Evolutionary conservation across 371 early-diverging fungal genomes (phyloP).

Genomic region (Funneliformis caledonium): DNA sequence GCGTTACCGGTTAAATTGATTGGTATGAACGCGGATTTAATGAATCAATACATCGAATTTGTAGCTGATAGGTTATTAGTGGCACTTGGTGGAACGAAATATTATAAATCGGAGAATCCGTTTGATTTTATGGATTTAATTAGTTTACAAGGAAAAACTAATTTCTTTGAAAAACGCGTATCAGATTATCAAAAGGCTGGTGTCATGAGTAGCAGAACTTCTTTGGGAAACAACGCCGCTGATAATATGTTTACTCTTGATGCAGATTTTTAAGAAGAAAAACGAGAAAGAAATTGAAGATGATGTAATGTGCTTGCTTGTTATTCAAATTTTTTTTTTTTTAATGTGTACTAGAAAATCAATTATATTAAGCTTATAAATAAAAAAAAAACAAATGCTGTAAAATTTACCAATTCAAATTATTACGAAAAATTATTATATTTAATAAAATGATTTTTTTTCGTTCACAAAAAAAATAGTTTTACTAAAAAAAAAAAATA

Average conservation of each 20-base stretch:
- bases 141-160: slow-evolving; percentile 99
- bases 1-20: slow-evolving; percentile 96
- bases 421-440: too few species aligned
- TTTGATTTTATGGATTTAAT: slow-evolving; percentile 99
- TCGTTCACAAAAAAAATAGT: too few species aligned
- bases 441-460: too few species aligned
- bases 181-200: slow-evolving; percentile 99
- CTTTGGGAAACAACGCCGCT: slow-evolving; percentile 42
- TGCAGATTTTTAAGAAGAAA: slow-evolving; percentile 74
- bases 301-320: too few species aligned
- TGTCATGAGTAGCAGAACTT: slow-evolving; percentile 76
- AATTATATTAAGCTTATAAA: too few species aligned
- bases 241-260: slow-evolving; percentile 82
- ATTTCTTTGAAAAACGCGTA: slow-evolving; percentile 99
- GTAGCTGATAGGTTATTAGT: slow-evolving; percentile 98
- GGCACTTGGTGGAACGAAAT: slow-evolving; percentile 89
- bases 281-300: too few species aligned
- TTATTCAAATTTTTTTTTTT: too few species aligned
- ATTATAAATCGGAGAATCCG: slow-evolving; percentile 94
- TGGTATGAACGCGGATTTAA: slow-evolving; percentile 97
- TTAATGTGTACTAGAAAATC: too few species aligned
- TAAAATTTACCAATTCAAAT: too few species aligned
- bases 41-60: slow-evolving; percentile 99
- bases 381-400: too few species aligned
- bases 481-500: too few species aligned